phyloP scores from a whole-genome alignment of 768 basidiomycete species.

The Psilocybe subaeruginosa region DNA sequence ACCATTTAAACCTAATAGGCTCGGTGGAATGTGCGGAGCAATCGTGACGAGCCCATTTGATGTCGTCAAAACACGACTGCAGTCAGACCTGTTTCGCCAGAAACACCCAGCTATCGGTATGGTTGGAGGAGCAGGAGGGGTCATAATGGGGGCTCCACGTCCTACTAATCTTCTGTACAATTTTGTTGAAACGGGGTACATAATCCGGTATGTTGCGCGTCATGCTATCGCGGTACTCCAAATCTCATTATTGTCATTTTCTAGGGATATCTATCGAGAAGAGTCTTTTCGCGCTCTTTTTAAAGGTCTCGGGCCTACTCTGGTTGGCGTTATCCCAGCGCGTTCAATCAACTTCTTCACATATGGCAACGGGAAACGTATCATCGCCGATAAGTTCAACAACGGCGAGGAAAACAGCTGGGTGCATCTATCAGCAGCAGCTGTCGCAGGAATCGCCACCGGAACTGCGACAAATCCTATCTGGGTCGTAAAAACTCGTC shows the following conservation, averaged over 20 bases:
- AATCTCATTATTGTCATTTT: background rate
- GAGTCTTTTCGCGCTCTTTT: conserved; percentile 92
- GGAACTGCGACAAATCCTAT: conserved; percentile 96
- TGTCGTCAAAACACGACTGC: conserved; percentile 96
- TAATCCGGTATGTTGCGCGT: conserved; percentile 65
- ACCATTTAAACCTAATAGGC: conserved; percentile 44
- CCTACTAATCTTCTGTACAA: conserved; percentile 76
- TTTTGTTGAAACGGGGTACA: conserved; percentile 93
- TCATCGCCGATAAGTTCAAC: conserved; percentile 85
- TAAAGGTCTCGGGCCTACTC: conserved; percentile 91
- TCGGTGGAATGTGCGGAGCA: conserved; percentile 97
- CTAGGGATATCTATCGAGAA: conserved; percentile 84
- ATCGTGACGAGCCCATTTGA: conserved; percentile 97
- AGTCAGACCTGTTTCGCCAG: conserved; percentile 77
- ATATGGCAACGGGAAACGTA: conserved; percentile 94
- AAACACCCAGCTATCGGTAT: conserved; percentile 42
- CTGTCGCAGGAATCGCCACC: conserved; percentile 83
- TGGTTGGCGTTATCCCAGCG: conserved; percentile 94
- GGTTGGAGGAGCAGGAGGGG: conserved; percentile 29
- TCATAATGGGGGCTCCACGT: conserved; percentile 40
- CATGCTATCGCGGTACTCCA: background rate
- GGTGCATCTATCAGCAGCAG: conserved; percentile 87
- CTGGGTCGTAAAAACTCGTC: conserved; percentile 98
- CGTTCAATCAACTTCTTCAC: conserved; percentile 98
- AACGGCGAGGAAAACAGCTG: conserved; percentile 78